phyloP scores from a whole-genome alignment of 495 filamentous ascomycete genomes.

The Clavariopsis aquatica region DNA sequence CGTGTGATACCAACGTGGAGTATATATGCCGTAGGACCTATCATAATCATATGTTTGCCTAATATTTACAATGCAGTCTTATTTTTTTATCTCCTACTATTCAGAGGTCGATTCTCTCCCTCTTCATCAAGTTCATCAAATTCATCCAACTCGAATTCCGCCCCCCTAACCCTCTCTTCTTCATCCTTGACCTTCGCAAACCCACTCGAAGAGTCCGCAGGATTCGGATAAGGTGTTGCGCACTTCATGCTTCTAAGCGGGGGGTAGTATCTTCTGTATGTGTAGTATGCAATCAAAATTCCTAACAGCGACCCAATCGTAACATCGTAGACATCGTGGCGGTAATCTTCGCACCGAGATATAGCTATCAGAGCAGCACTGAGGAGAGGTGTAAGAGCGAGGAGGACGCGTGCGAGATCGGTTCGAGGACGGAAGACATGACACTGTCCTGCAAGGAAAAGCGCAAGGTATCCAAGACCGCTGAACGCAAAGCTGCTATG shows the following conservation, averaged over 20 bases:
- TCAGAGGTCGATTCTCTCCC: constrained; percentile 26
- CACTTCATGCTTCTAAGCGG: constrained; percentile 52
- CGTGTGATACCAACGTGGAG: too few relatives aligned
- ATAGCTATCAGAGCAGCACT: constrained; percentile 86
- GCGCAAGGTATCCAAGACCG: constrained; percentile 77
- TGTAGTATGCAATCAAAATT: constrained; percentile 72
- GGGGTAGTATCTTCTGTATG: constrained; percentile 73
- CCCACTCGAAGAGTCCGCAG: constrained; percentile 22
- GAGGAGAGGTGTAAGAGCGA: constrained; percentile 68
- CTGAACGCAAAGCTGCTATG: constrained; percentile 85
- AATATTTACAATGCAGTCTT: too few relatives aligned
- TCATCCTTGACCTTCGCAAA: constrained; percentile 34
- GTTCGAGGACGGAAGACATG: constrained; percentile 73
- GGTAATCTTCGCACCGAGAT: constrained; percentile 88
- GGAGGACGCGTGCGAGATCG: constrained; percentile 60
- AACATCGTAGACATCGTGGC: constrained; percentile 95
- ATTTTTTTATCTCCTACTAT: constrained; percentile 19
- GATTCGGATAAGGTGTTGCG: constrained; percentile 55
- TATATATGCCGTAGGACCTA: too few relatives aligned
- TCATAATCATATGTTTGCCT: too few relatives aligned
- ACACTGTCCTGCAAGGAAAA: constrained; percentile 79
- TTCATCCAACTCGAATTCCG: constrained; percentile 35
- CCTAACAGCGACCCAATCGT: constrained; percentile 74
- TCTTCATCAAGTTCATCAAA: constrained; percentile 34
- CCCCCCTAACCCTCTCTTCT: constrained; percentile 29